phyloP scores from a whole-genome alignment of 78 protist species.

The Andalucia godoyi region DNA sequence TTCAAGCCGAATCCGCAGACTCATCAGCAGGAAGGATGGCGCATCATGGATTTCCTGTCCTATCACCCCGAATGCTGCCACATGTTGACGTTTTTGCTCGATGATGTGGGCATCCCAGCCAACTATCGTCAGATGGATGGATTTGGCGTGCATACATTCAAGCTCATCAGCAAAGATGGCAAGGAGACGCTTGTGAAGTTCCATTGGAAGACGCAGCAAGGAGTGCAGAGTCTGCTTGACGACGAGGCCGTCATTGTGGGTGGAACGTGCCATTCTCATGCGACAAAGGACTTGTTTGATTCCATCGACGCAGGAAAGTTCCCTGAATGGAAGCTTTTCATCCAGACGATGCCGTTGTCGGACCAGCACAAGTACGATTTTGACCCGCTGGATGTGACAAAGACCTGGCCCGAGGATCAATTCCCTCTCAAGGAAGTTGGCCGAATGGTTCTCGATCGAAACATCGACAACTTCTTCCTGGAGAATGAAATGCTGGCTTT shows the following conservation, averaged over 20 bases:
- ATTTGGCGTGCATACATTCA: conserved; percentile 53
- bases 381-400: conserved; percentile 66
- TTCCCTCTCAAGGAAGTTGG: conserved; percentile 58
- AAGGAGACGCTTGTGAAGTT: conserved; percentile 41
- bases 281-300: conserved; percentile 54
- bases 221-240: conserved; percentile 26
- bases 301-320: conserved; percentile 51
- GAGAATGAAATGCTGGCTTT: conserved; percentile 71
- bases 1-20: conserved; percentile 66
- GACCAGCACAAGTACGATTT: conserved; percentile 45
- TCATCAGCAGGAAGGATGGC: conserved; percentile 33
- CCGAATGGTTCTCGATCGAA: conserved; percentile 59
- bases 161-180: conserved; percentile 41
- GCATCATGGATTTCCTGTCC: conserved; percentile 60
- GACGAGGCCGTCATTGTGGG: conserved; percentile 53
- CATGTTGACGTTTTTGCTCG: conserved; percentile 44
- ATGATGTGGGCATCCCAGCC: conserved; percentile 53
- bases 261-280: conserved; percentile 42
- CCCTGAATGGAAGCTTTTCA: conserved; percentile 43
- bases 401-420: conserved; percentile 63
- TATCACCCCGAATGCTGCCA: conserved; percentile 64
- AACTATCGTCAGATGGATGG: conserved; percentile 61
- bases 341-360: conserved; percentile 63
- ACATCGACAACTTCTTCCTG: conserved; percentile 72
- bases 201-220: conserved; percentile 49